Conservation (phyloP, 73 alveolate genomes). For the Symbiodinium pilosum region DNA sequence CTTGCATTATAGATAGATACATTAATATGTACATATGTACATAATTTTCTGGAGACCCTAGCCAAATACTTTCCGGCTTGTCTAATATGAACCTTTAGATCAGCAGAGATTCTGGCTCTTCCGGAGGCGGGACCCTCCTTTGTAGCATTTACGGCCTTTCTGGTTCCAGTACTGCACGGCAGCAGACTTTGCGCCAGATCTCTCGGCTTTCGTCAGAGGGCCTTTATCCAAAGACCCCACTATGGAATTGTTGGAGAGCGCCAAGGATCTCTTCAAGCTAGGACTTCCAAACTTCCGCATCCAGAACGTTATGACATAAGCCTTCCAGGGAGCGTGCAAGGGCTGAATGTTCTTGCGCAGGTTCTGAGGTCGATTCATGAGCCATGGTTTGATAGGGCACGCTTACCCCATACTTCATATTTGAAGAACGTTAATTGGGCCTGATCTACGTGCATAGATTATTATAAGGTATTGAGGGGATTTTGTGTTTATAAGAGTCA, state of each 20-base stretch:
- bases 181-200: not conserved
- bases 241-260: not conserved
- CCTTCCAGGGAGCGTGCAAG: no score
- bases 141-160: not conserved
- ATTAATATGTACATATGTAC: no score
- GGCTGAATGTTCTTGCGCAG: no score
- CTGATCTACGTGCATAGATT: no score
- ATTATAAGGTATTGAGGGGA: no score
- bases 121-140: not conserved
- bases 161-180: not conserved
- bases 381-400: no score
- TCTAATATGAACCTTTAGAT: not conserved
- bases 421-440: no score
- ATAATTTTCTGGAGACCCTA: not conserved
- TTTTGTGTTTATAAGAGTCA: no score
- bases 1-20: no score
- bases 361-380: no score
- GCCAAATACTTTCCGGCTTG: not conserved
- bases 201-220: not conserved
- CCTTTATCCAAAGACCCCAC: not conserved
- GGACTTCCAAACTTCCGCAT: not conserved
- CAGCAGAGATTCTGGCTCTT: not conserved
- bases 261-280: not conserved
- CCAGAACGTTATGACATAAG: not conserved
- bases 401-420: no score